Evolutionary conservation across 2,329 filamentous ascomycete genomes (phyloP).

Genomic region (Hypoxylon sp.): DNA sequence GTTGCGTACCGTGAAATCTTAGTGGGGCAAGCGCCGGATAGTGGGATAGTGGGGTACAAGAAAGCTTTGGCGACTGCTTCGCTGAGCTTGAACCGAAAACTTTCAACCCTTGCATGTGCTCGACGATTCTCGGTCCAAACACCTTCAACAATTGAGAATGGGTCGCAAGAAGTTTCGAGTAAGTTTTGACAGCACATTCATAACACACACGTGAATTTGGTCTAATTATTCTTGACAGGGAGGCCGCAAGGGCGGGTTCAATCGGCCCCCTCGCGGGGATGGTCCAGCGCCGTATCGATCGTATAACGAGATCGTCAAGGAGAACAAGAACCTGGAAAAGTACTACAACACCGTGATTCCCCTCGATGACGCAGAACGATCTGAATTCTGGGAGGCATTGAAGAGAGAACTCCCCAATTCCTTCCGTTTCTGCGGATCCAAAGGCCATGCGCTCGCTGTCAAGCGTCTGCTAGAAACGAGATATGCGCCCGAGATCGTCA

Average conservation of each 20-base stretch:
- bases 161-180: constrained; percentile 52
- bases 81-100: constrained; percentile 30
- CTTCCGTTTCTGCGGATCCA: constrained; percentile 96
- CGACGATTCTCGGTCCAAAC: constrained; percentile 16
- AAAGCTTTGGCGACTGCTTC: constrained; percentile 10
- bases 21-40: constrained; percentile 29
- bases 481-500: constrained; percentile 91
- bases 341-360: constrained; percentile 88
- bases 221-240: constrained; percentile 46
- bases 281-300: constrained; percentile 57
- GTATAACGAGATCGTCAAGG: constrained; percentile 77
- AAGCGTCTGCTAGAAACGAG: constrained; percentile 88
- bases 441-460: constrained; percentile 93
- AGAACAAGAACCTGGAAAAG: constrained; percentile 86
- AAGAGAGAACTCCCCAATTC: constrained; percentile 93
- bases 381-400: constrained; percentile 87
- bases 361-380: constrained; percentile 82
- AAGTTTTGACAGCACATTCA: constrained; percentile 25
- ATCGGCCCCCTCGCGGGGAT: constrained; percentile 50
- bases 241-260: constrained; percentile 52
- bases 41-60: constrained; percentile 10
- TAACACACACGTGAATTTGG: neutral
- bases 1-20: too few relatives aligned
- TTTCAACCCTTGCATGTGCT: constrained; percentile 27
- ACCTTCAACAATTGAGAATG: constrained; percentile 41